Base-by-base conservation (phyloP, 257 asterid genomes). In the Ballota nigra region DNA sequence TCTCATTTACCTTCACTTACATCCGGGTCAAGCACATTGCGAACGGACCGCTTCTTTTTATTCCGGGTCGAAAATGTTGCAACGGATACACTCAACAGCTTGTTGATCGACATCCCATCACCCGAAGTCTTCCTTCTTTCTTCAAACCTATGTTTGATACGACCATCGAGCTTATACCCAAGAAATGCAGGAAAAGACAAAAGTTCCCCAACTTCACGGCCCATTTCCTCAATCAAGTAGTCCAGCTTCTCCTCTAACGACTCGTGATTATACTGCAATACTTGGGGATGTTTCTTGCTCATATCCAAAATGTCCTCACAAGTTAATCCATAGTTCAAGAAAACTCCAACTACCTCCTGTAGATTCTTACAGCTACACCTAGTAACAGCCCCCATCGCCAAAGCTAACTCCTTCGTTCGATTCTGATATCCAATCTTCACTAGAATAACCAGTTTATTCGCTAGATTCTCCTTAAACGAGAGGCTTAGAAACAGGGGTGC, bases 321-420 rank as follows among this genome's bases (percentile, higher is more conserved):
- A 45, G 82, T 83, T 83, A 92, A 77, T 5, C 98, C 97, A 6
- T 90, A 88, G 55, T 81, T 80, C 82, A 92, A 74, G 76, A 80
- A 90, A 20, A 88, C 85, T 2, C 95, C 89, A 58, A 90, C 65
- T 57, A 81, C 88, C 76, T 84, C 87, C 73, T 92, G 98, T 69
- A 92, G 20, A 81, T 92, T 92, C 87, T 84, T 92, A 73, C 91
- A 80, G 86, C 98, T 90, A 77, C 96, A 88, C 80, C 97, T 81
- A 0, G 98, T 90, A 6, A 90, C 96, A 63, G 98, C 96, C 40
- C 98, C 97, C 92, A 90, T 83, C 16, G 98, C 98, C 82, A 82
- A 20, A 8, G 98, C 97, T 68, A 90, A 71, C 63, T 87, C 96
- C 77, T 80, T 87, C 0, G 97, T 88, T 62, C 83, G 74, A 60